Evolutionary conservation across 805 yeast genomes (phyloP).

Genomic region (Metschnikowia picachoensis): DNA sequence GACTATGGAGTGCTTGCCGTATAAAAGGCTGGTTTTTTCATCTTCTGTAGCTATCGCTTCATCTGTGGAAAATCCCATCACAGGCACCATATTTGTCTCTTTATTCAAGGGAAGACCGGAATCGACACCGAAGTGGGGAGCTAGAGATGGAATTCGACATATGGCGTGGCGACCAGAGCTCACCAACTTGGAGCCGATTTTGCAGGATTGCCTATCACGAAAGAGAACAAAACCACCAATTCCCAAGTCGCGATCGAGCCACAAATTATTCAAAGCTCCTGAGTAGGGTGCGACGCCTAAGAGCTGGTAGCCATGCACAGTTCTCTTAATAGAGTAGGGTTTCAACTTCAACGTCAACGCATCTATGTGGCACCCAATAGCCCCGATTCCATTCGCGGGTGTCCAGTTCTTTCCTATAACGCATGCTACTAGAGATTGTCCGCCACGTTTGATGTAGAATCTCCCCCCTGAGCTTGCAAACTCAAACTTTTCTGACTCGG

Average conservation of each 20-base stretch:
- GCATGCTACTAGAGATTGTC: conserved; percentile 35
- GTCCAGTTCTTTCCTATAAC: conserved; percentile 36
- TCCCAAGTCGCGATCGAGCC: conserved; percentile 43
- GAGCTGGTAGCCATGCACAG: conserved; percentile 31
- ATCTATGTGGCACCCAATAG: conserved; percentile 35
- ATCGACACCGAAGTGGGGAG: conserved; percentile 34
- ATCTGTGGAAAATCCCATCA: conserved; percentile 25
- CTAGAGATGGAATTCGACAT: conserved; percentile 38
- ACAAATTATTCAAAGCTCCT: conserved; percentile 30
- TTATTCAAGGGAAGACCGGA: conserved; percentile 27
- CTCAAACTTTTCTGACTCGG: conserved; percentile 20
- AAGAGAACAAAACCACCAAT: conserved; percentile 37
- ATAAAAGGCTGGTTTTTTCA: conserved; percentile 27
- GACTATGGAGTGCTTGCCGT: conserved; percentile 28
- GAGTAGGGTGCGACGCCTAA: conserved; percentile 42
- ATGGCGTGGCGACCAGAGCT: conserved; percentile 35
- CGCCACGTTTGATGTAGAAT: conserved; percentile 31
- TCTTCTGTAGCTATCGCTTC: conserved; percentile 22
- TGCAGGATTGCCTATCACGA: conserved; percentile 19
- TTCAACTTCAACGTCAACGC: conserved; percentile 36
- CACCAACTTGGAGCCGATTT: conserved; percentile 24
- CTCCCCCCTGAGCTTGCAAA: conserved; percentile 15
- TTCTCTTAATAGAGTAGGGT: conserved; percentile 22
- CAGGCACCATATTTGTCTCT: conserved; percentile 40
- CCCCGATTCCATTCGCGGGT: conserved; percentile 26